phyloP scores from a whole-genome alignment of 805 yeast species.

The Candida tibetensis region DNA sequence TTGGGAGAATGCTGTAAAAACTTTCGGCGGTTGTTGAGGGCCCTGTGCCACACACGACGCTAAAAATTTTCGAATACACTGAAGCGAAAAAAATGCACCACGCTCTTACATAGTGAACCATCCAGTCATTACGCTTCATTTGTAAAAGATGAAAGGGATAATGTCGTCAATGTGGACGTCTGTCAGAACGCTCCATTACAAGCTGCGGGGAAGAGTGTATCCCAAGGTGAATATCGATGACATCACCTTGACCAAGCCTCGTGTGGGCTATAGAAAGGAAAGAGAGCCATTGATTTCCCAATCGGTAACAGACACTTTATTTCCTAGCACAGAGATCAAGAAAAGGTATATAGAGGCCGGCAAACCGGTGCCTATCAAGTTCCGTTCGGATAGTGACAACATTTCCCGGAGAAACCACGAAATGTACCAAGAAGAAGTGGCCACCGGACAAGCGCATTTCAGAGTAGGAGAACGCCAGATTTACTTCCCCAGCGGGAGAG shows the following conservation, averaged over 20 bases:
- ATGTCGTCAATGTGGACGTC: background rate
- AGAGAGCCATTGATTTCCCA: constrained; percentile 40
- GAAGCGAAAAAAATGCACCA: too few relatives aligned
- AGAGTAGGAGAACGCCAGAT: constrained; percentile 71
- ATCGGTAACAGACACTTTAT: constrained; percentile 38
- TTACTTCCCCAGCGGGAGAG: constrained; percentile 82
- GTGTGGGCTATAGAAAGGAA: constrained; percentile 38
- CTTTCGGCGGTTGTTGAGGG: background rate
- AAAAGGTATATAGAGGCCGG: constrained; percentile 34
- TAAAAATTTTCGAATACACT: background rate
- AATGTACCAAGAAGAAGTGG: constrained; percentile 49
- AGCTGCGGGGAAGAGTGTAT: constrained; percentile 29
- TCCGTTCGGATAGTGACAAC: constrained; percentile 30
- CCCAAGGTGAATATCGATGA: constrained; percentile 40
- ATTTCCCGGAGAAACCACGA: constrained; percentile 39
- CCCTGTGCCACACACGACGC: background rate
- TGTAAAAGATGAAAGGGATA: background rate
- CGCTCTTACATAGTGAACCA: background rate
- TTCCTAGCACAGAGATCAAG: constrained; percentile 36
- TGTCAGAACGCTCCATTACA: constrained; percentile 28
- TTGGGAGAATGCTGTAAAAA: background rate
- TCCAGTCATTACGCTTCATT: too few relatives aligned
- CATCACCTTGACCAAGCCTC: constrained; percentile 36
- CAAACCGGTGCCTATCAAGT: constrained; percentile 43
- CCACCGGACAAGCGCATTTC: constrained; percentile 73